phyloP scores from a whole-genome alignment of 805 yeast species.

The Hermanozyma aechmeae region DNA sequence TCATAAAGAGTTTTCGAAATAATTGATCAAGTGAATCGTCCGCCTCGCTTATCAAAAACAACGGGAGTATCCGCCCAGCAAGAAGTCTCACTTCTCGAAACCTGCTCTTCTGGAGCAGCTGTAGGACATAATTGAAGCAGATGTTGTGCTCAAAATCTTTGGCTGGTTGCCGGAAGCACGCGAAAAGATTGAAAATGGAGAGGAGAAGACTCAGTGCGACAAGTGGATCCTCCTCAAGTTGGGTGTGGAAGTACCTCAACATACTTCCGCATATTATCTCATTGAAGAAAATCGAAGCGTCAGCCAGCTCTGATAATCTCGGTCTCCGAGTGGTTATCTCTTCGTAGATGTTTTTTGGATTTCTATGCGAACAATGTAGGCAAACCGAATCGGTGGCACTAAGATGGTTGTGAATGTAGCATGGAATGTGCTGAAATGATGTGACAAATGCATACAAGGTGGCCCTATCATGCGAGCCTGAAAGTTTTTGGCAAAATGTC shows the following conservation, averaged over 20 bases:
- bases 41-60: conserved; percentile 32
- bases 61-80: conserved; percentile 44
- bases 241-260: conserved; percentile 2
- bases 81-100: conserved; percentile 50
- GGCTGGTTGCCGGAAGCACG: conserved; percentile 43
- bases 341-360: conserved; percentile 17
- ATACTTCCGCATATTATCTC: conserved; percentile 14
- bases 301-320: conserved; percentile 12
- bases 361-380: too few species aligned
- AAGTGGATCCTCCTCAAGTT: conserved; percentile 13
- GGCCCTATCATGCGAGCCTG: too few species aligned
- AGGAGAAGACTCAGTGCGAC: conserved; percentile 36
- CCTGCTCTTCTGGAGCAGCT: conserved; percentile 25
- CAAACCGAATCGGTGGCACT: too few species aligned
- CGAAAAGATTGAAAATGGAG: conserved; percentile 39
- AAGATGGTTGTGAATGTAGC: too few species aligned
- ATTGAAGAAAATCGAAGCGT: conserved; percentile 15
- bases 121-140: conserved; percentile 32
- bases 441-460: too few species aligned
- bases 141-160: conserved; percentile 12
- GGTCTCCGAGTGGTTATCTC: conserved; percentile 14
- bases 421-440: too few species aligned
- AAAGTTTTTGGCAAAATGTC: too few species aligned
- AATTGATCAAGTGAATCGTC: conserved; percentile 29
- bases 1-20: conserved; percentile 35